These are phyloP conservation scores for Eremochloa ophiuroides DNA, from an alignment of 176 grass and related monocot species.

Conservation along the genomic window DNA sequence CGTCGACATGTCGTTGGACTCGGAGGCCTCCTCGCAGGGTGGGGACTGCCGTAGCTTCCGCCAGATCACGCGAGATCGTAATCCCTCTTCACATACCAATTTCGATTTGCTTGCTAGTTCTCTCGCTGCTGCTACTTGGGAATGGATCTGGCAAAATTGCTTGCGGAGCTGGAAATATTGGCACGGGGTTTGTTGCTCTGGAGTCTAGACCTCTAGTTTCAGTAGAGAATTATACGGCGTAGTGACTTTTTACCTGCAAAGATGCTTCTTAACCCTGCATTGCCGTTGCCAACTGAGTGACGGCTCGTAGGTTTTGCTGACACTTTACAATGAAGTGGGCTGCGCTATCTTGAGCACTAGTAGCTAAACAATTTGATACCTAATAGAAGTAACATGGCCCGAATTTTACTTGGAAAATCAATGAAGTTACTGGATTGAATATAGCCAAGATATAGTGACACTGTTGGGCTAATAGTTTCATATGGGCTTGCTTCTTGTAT, in stretches of 20 bases:
- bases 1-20: slow-evolving; percentile 73
- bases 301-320: not conserved
- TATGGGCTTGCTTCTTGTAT: not conserved
- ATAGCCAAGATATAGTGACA: not conserved
- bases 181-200: not conserved
- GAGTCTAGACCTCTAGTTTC: not conserved
- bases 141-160: slow-evolving; percentile 34
- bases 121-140: slow-evolving; percentile 6
- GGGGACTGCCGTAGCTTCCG: slow-evolving; percentile 66
- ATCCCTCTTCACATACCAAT: slow-evolving; percentile 13
- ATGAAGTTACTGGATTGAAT: not conserved
- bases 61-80: slow-evolving; percentile 84
- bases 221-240: not conserved
- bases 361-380: slow-evolving; percentile 14
- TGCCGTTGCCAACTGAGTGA: slow-evolving; percentile 26
- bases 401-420: slow-evolving; percentile 16
- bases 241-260: not conserved
- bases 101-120: slow-evolving; percentile 28
- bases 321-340: not conserved
- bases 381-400: not conserved
- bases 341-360: not conserved
- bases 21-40: slow-evolving; percentile 67
- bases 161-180: not conserved
- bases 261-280: slow-evolving; percentile 24
- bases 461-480: not conserved